phyloP scores from a whole-genome alignment of 2,329 filamentous ascomycete genomes.

The Nemania sp. region DNA sequence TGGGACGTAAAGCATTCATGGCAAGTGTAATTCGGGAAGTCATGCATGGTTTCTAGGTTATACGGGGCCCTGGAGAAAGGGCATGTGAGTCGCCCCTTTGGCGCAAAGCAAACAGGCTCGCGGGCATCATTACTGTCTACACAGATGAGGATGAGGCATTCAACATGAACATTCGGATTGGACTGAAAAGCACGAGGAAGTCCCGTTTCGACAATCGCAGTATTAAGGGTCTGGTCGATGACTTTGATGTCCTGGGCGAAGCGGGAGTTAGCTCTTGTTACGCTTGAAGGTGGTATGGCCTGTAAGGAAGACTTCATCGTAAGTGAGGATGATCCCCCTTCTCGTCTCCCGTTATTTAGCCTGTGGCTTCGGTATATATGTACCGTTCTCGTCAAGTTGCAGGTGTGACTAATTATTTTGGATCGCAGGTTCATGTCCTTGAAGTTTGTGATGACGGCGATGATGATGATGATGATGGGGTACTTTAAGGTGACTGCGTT shows the following conservation, averaged over 20 bases:
- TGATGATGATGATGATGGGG: conserved; percentile 38
- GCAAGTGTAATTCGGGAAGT: conserved; percentile 59
- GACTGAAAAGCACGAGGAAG: conserved; percentile 38
- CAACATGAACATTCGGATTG: conserved; percentile 33
- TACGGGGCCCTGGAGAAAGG: conserved; percentile 56
- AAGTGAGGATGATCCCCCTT: conserved; percentile 3
- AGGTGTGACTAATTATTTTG: conserved; percentile 1
- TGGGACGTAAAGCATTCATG: conserved; percentile 58
- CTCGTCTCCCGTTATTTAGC: neutral
- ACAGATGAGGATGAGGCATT: conserved; percentile 51
- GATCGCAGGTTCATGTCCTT: conserved; percentile 41
- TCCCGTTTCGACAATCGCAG: conserved; percentile 46
- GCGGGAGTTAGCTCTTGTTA: conserved; percentile 36
- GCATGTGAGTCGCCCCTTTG: conserved; percentile 49
- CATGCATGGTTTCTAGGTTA: conserved; percentile 57
- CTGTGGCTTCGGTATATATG: neutral
- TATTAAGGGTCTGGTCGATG: conserved; percentile 27
- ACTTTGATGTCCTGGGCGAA: conserved; percentile 25
- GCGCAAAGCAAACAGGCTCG: conserved; percentile 50
- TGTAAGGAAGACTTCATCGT: conserved; percentile 48
- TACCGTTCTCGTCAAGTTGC: neutral
- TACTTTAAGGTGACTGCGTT: conserved; percentile 30
- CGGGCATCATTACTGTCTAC: conserved; percentile 54
- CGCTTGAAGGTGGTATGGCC: conserved; percentile 43
- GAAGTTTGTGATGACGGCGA: conserved; percentile 35